Percentiles rank a stretch among this genome's conserved stretches.
phyloP scores from a whole-genome alignment of 495 filamentous ascomycete genomes.

The Glarea lozoyensis region DNA sequence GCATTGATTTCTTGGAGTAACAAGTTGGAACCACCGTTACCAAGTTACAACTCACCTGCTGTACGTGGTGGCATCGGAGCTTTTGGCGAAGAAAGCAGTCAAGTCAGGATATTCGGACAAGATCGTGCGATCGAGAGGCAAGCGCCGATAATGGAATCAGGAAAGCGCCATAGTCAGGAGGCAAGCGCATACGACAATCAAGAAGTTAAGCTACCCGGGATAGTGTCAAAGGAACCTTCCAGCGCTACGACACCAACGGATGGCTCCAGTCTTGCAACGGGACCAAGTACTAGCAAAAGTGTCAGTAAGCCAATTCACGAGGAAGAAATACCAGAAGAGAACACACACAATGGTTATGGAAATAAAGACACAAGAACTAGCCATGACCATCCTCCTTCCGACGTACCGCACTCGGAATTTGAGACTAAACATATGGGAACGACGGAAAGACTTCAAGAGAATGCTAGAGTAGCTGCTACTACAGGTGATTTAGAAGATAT shows the following conservation, averaged over 20 bases:
- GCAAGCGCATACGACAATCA: too few relatives aligned
- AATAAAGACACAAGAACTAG: background rate
- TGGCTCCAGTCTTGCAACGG: too few relatives aligned
- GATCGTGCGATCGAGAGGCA: too few relatives aligned
- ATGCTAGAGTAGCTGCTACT: constrained; percentile 8
- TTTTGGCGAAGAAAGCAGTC: constrained; percentile 17
- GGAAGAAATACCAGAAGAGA: too few relatives aligned
- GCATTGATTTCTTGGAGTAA: constrained; percentile 65
- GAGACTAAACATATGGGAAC: constrained; percentile 3
- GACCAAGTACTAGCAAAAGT: too few relatives aligned
- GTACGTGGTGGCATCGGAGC: constrained; percentile 17
- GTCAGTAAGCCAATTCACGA: too few relatives aligned
- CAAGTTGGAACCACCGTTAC: constrained; percentile 50
- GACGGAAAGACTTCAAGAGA: constrained; percentile 9
- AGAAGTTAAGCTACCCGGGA: too few relatives aligned
- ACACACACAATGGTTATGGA: background rate
- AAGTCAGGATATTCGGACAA: constrained; percentile 19
- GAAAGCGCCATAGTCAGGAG: too few relatives aligned
- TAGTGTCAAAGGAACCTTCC: too few relatives aligned
- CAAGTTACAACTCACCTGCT: constrained; percentile 44
- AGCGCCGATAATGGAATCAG: too few relatives aligned
- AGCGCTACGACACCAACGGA: too few relatives aligned
- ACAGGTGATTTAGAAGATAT: constrained; percentile 15
- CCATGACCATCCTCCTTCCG: background rate
- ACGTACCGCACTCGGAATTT: background rate